These are phyloP conservation scores for Vachellia pachyceras DNA, from an alignment of 306 rosid genomes.

Conservation along the genomic window DNA sequence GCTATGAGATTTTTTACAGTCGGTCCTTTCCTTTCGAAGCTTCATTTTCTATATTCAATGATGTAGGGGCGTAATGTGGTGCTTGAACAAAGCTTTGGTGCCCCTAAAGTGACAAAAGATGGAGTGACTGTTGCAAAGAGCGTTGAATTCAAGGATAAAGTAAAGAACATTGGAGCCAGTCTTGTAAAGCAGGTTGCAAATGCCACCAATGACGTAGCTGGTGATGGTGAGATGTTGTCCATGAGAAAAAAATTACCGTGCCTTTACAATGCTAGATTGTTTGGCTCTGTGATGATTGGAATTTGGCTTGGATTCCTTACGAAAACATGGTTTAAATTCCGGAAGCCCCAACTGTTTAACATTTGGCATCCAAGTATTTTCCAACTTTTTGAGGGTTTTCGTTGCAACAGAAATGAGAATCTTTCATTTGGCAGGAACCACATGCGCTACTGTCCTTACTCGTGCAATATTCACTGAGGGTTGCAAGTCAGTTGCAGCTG, in stretches of 20 bases:
- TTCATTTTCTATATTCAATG: slow-evolving; percentile 3
- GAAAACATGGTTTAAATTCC: background rate
- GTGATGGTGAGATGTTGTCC: slow-evolving; percentile 74
- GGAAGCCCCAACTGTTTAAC: background rate
- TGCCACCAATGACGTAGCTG: slow-evolving; percentile 92
- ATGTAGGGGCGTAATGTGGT: slow-evolving; percentile 89
- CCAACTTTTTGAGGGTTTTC: slow-evolving; percentile 2
- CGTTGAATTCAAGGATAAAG: slow-evolving; percentile 85
- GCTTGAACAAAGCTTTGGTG: slow-evolving; percentile 90
- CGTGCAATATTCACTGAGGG: slow-evolving; percentile 90
- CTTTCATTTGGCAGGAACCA: slow-evolving; percentile 67
- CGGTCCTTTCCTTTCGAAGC: background rate
- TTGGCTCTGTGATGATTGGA: slow-evolving; percentile 1
- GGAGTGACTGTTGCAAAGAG: slow-evolving; percentile 98
- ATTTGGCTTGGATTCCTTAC: background rate
- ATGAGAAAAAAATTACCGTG: background rate
- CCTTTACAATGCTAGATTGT: background rate
- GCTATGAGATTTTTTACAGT: slow-evolving; percentile 8
- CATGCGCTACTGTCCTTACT: slow-evolving; percentile 92
- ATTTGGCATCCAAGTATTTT: background rate
- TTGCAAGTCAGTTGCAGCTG: too few relatives aligned
- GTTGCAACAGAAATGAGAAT: background rate
- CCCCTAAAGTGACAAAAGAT: slow-evolving; percentile 94
- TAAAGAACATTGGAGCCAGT: slow-evolving; percentile 93
- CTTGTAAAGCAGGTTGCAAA: slow-evolving; percentile 98